phyloP scores from a whole-genome alignment of 2,329 filamentous ascomycete species.

The Hypomyces rosellus region DNA sequence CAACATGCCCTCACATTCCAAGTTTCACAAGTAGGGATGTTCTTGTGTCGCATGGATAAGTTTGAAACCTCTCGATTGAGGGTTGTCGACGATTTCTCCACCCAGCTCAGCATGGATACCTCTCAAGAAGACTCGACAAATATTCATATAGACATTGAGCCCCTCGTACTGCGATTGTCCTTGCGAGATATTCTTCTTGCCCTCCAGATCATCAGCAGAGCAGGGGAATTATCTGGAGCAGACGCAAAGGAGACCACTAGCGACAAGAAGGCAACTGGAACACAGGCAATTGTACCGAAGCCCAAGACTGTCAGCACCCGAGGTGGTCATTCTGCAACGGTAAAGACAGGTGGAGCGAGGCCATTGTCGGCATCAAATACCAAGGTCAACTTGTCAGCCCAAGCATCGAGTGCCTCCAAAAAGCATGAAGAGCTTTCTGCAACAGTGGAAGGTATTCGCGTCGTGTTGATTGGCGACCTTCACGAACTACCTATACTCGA shows the following conservation, averaged over 20 bases:
- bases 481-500: slow-evolving; percentile 95
- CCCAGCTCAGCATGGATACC: slow-evolving; percentile 80
- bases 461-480: slow-evolving; percentile 90
- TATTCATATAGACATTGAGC: slow-evolving; percentile 84
- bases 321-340: slow-evolving; percentile 44
- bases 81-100: slow-evolving; percentile 93
- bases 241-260: slow-evolving; percentile 43
- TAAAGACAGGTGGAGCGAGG: slow-evolving; percentile 35
- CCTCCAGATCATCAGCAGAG: slow-evolving; percentile 85
- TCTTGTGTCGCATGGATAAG: slow-evolving; percentile 94
- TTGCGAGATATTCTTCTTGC: slow-evolving; percentile 91
- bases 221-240: slow-evolving; percentile 74
- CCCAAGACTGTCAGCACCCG: slow-evolving; percentile 52
- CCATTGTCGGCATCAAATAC: slow-evolving; percentile 26
- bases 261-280: slow-evolving; percentile 51
- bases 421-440: slow-evolving; percentile 73
- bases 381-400: slow-evolving; percentile 13
- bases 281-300: slow-evolving; percentile 44
- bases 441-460: slow-evolving; percentile 77
- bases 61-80: slow-evolving; percentile 86
- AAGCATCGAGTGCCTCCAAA: slow-evolving; percentile 10
- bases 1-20: slow-evolving; percentile 93
- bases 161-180: slow-evolving; percentile 82
- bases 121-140: slow-evolving; percentile 59
- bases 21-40: slow-evolving; percentile 94